These are phyloP conservation scores for Quercus robur DNA, from an alignment of 306 rosid genomes.

Conservation along the genomic window DNA sequence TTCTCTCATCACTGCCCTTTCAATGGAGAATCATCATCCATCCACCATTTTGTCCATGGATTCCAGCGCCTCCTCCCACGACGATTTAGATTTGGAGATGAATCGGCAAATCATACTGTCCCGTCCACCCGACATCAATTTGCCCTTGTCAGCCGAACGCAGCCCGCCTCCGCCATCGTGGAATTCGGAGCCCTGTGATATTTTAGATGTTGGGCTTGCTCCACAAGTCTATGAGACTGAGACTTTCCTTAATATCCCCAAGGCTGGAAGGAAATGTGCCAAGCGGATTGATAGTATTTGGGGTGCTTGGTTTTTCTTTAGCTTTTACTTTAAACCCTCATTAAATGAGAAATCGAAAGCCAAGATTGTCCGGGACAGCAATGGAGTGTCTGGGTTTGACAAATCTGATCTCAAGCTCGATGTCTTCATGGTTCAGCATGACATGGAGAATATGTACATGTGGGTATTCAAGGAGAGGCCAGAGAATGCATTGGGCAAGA, in stretches of 20 bases:
- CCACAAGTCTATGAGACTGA: constrained; percentile 78
- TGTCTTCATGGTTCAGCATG: constrained; percentile 93
- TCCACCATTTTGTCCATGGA: constrained; percentile 90
- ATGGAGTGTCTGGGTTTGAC: constrained; percentile 70
- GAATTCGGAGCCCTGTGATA: constrained; percentile 70
- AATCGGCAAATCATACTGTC: constrained; percentile 68
- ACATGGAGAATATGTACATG: constrained; percentile 99
- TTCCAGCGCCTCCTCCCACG: constrained; percentile 89
- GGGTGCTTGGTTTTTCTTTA: constrained; percentile 99
- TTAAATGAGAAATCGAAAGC: constrained; percentile 77
- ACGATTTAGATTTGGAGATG: constrained; percentile 87
- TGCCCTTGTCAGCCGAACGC: constrained; percentile 81
- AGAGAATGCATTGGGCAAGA: constrained; percentile 89
- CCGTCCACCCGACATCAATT: constrained; percentile 78
- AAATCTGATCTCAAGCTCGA: constrained; percentile 89
- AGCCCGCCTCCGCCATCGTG: constrained; percentile 73
- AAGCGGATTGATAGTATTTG: constrained; percentile 85
- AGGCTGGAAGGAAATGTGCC: constrained; percentile 71
- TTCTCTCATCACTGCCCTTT: constrained; percentile 60
- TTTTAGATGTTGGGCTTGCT: constrained; percentile 77
- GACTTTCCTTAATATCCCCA: constrained; percentile 58
- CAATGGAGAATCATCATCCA: constrained; percentile 89
- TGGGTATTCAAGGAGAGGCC: constrained; percentile 99
- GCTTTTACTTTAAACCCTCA: constrained; percentile 82
- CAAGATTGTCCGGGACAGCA: constrained; percentile 63